Conservation (phyloP, 805 yeast genomes). For the Kuraishia cidri region DNA sequence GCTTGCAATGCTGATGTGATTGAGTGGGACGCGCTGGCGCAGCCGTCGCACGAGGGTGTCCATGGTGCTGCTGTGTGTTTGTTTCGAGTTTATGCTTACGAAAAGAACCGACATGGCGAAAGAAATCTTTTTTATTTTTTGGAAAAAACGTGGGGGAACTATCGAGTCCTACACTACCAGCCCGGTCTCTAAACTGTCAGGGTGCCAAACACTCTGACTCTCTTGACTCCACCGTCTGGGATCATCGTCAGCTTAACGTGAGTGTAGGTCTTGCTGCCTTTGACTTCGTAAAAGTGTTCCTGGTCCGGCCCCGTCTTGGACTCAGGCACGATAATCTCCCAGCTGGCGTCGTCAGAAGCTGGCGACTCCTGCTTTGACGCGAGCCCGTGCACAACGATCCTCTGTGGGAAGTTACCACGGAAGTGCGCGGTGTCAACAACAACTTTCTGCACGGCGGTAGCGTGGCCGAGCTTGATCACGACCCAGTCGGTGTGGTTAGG, state of each 20-base stretch:
- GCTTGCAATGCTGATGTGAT: too few species aligned
- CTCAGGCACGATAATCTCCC: slow-evolving; percentile 61
- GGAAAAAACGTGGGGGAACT: too few species aligned
- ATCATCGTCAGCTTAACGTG: slow-evolving; percentile 78
- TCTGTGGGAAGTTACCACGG: slow-evolving; percentile 92
- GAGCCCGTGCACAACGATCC: slow-evolving; percentile 59
- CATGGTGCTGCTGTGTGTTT: too few species aligned
- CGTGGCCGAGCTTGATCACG: slow-evolving; percentile 67
- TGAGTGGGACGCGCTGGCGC: too few species aligned
- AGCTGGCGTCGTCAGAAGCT: slow-evolving; percentile 32
- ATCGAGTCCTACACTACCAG: too few species aligned
- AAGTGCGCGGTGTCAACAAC: slow-evolving; percentile 89
- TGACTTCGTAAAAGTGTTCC: slow-evolving; percentile 53
- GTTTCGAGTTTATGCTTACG: too few species aligned
- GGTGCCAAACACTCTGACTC: slow-evolving; percentile 79
- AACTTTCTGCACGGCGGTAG: slow-evolving; percentile 45
- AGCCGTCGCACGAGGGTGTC: too few species aligned
- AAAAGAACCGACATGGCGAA: too few species aligned
- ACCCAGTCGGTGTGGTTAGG: slow-evolving; percentile 92
- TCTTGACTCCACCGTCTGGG: slow-evolving; percentile 96
- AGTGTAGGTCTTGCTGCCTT: slow-evolving; percentile 27
- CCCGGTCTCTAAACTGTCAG: too few species aligned
- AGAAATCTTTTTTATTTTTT: too few species aligned
- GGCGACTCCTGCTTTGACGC: slow-evolving; percentile 25
- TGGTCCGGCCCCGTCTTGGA: slow-evolving; percentile 76